phyloP scores from a whole-genome alignment of 495 filamentous ascomycete species.

The Thozetella sp. region DNA sequence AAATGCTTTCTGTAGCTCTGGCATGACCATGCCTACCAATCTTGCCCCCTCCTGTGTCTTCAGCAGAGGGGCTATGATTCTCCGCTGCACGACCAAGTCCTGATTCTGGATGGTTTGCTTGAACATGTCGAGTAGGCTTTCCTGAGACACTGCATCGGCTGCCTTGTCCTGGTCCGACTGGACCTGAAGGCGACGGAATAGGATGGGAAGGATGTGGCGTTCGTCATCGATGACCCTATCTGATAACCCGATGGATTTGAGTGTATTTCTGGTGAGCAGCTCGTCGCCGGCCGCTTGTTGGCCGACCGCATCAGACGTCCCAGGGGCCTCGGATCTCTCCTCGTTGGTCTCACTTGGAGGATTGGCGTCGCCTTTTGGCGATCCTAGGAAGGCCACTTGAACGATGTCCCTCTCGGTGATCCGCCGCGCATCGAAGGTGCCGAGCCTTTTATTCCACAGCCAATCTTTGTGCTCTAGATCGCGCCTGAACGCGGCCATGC shows the following conservation, averaged over 20 bases:
- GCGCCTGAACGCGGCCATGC: constrained; percentile 16
- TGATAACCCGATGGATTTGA: neutral
- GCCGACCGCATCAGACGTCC: neutral
- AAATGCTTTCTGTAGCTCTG: too few species aligned
- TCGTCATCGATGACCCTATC: neutral
- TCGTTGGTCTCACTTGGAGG: neutral
- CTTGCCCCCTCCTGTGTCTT: neutral
- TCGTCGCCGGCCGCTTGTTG: neutral
- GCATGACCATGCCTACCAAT: too few species aligned
- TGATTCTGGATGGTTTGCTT: neutral
- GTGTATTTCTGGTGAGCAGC: neutral
- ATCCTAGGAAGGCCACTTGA: constrained; percentile 14
- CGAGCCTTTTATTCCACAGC: constrained; percentile 3
- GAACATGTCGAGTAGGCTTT: neutral
- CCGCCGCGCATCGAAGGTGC: constrained; percentile 17
- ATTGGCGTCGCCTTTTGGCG: neutral
- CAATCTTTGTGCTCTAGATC: neutral
- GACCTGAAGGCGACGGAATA: neutral
- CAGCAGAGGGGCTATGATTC: constrained; percentile 1
- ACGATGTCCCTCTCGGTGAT: constrained; percentile 24
- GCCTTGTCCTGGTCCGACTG: neutral
- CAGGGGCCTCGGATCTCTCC: neutral
- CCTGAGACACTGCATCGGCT: too few species aligned
- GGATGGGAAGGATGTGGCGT: neutral
- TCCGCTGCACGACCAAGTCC: neutral